Evolutionary conservation across 2,329 filamentous ascomycete species (phyloP), one percentile per base, ranked within the genome.

Genomic region (Fusarium napiforme): DNA sequence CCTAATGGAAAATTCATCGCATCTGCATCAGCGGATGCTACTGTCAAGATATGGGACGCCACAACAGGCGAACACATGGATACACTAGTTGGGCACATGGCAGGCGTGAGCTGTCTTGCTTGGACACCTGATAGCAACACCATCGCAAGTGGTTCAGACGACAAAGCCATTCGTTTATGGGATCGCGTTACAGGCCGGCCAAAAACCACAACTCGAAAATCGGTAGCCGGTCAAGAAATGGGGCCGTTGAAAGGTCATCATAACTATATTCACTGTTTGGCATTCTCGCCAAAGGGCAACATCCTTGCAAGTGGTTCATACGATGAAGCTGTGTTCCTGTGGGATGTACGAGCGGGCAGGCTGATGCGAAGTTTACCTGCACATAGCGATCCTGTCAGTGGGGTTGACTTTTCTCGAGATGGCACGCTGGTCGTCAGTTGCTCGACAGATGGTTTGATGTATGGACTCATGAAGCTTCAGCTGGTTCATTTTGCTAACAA

Each of bases 201-300:
- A 19, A 87, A 86, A 66, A 84, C 83, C 37, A 85, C 82, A n/a
- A 84, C 84, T 23, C 80, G 82, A 28, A 83, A 81, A 64, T 78
- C 80, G 7, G 69, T 69, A 30, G 78, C 78, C 5, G 81, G 79
- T 1, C 78, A 84, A 78, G 85, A 86, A 34, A 84, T 85, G 75
- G 85, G 85, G 5, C 88, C 90, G 9, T 86, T 98, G 74, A 87
- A 93, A 30, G 96, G 96, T 5, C 96, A 99, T 78, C 95, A 98
- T 82, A 98, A 97, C 83, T 98, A 98, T 82, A 92, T 99, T 37
- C 97, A 97, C 83, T 94, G 93, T 57, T 86, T 99, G 39, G 95
- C 95, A 10, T 98, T 98, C 82, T 96, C 94, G n/a, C 96, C 96
- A 4, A 98, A 98, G 82, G 96, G 96, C 30, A 99, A 99, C 79